A percentile compares a stretch with the other conserved stretches of the same genome.
Evolutionary conservation across 805 yeast genomes (phyloP).

Genomic region (Sungouiozyma ichnusensis): DNA sequence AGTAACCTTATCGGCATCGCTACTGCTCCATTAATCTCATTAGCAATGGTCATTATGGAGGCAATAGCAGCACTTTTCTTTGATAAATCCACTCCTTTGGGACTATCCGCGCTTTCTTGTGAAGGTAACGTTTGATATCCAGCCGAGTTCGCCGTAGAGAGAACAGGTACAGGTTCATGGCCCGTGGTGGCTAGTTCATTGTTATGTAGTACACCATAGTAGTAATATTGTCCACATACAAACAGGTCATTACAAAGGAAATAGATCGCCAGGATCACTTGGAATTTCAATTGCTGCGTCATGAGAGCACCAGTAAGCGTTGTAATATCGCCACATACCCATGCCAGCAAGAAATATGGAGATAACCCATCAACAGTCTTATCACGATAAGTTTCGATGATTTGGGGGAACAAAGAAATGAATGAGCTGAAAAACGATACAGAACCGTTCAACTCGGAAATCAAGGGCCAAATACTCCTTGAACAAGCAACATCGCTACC

Average conservation of each 20-base stretch:
- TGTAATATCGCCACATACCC: conserved; percentile 37
- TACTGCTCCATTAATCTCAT: not conserved
- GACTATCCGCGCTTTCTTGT: not conserved
- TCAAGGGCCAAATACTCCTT: conserved; percentile 15
- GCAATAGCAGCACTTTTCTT: not conserved
- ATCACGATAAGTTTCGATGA: conserved; percentile 43
- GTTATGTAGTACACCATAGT: conserved; percentile 39
- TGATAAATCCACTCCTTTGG: not conserved
- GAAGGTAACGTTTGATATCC: not conserved
- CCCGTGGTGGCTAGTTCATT: conserved; percentile 26
- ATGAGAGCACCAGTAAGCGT: conserved; percentile 60
- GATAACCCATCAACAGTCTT: conserved; percentile 54
- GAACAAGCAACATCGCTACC: not conserved
- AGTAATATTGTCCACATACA: conserved; percentile 58
- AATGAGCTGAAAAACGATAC: conserved; percentile 36
- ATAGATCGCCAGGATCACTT: conserved; percentile 58
- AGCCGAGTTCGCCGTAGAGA: conserved; percentile 2
- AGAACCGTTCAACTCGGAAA: conserved; percentile 34
- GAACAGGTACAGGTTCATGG: conserved; percentile 25
- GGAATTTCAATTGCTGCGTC: conserved; percentile 75
- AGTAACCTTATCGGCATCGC: not conserved
- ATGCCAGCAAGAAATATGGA: conserved; percentile 39
- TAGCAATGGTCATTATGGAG: not conserved
- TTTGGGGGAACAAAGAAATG: conserved; percentile 47
- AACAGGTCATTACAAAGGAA: conserved; percentile 63